Percentiles rank a stretch among this genome's conserved stretches.
Conservation (phyloP, 2,329 filamentous ascomycete species). For the Xylariaceae sp. region DNA sequence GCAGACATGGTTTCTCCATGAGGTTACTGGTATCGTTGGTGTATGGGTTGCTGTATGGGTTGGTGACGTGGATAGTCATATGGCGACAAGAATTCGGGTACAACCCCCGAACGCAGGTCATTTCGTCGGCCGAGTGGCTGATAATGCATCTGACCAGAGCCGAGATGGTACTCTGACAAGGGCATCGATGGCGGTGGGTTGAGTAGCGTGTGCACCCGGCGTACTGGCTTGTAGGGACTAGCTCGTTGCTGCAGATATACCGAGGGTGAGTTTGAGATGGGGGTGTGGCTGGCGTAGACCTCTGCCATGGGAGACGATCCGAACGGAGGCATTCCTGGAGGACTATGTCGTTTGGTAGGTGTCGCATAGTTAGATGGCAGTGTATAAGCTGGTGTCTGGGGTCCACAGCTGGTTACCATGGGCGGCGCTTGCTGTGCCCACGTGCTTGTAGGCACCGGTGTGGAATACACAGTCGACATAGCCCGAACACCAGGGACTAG, state of each 20-base stretch:
- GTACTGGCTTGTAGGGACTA: conserved; percentile 89
- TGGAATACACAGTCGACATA: conserved; percentile 73
- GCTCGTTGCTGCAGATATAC: conserved; percentile 82
- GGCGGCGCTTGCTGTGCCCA: conserved; percentile 36
- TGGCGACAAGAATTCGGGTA: conserved; percentile 54
- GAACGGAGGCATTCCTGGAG: conserved; percentile 49
- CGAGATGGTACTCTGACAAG: conserved; percentile 68
- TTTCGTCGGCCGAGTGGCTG: conserved; percentile 69
- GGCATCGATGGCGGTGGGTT: conserved; percentile 80
- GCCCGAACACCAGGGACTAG: conserved; percentile 60
- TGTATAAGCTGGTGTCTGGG: conserved; percentile 29
- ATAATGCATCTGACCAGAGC: conserved; percentile 76
- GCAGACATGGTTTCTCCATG: neutral
- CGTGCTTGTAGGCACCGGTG: conserved; percentile 34
- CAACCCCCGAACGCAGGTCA: conserved; percentile 64
- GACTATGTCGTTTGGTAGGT: conserved; percentile 51
- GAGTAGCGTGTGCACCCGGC: conserved; percentile 84
- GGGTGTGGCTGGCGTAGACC: conserved; percentile 57
- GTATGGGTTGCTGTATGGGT: neutral
- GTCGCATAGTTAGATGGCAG: conserved; percentile 41
- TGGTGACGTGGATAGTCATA: conserved; percentile 20
- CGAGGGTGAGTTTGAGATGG: conserved; percentile 77
- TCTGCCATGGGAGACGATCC: conserved; percentile 68
- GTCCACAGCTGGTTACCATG: conserved; percentile 27
- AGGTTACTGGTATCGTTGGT: conserved; percentile 17